Evolutionary conservation across 1,139 yeast species (phyloP).

Genomic region (Sugiyamaella xylanicola): DNA sequence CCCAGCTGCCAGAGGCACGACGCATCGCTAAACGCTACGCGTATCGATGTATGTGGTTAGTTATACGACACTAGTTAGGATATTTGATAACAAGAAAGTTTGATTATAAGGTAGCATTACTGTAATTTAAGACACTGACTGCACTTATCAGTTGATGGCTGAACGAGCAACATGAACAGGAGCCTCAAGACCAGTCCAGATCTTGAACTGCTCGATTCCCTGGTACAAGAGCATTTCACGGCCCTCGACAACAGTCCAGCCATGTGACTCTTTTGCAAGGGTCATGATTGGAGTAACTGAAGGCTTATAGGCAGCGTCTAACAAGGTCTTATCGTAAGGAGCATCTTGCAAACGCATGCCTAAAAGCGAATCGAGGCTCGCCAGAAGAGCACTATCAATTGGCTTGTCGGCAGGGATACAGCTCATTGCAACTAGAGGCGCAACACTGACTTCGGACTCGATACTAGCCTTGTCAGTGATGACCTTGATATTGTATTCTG

Average conservation of each 20-base stretch:
- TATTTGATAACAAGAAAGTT: no score
- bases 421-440: constrained; percentile 69
- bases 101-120: no score
- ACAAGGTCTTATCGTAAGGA: constrained; percentile 51
- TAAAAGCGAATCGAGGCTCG: constrained; percentile 48
- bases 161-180: constrained; percentile 26
- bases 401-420: constrained; percentile 90
- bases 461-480: constrained; percentile 48
- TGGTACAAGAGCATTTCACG: constrained; percentile 90
- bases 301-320: constrained; percentile 96
- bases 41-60: neutral
- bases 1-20: neutral
- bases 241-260: constrained; percentile 82
- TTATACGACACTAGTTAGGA: neutral
- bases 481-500: constrained; percentile 58
- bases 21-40: no score
- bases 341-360: constrained; percentile 42
- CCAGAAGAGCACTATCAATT: constrained; percentile 56
- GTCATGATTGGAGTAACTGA: constrained; percentile 80
- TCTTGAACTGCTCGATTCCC: constrained; percentile 81
- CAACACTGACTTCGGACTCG: constrained; percentile 25
- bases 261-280: constrained; percentile 59
- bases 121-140: no score
- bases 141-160: constrained; percentile 5
- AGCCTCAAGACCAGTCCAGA: constrained; percentile 69